phyloP scores from a whole-genome alignment of 2,329 filamentous ascomycete genomes.

The Hysterium pulicare region DNA sequence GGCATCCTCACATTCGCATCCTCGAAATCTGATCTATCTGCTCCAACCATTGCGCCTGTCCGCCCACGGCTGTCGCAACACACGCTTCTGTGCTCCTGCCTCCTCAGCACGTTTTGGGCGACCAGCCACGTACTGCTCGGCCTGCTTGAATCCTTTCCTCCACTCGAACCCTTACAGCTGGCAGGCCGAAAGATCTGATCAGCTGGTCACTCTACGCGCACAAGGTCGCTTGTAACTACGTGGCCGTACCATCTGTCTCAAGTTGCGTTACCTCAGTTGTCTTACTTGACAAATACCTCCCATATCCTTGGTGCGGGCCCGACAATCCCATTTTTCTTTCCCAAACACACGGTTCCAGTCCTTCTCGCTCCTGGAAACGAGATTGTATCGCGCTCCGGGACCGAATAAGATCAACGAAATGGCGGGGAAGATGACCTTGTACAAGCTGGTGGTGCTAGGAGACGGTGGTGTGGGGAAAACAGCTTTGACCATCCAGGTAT shows the following conservation, averaged over 20 bases:
- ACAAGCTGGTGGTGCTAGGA: slow-evolving; percentile 92
- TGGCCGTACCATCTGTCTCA: slow-evolving; percentile 6
- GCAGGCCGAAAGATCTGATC: slow-evolving; percentile 18
- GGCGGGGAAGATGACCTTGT: slow-evolving; percentile 92
- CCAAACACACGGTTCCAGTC: slow-evolving; percentile 5
- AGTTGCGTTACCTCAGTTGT: slow-evolving; percentile 7
- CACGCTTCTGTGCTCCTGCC: slow-evolving; percentile 17
- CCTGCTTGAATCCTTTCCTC: slow-evolving; percentile 3
- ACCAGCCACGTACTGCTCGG: slow-evolving; percentile 2
- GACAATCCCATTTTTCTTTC: slow-evolving; percentile 2
- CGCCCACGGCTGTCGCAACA: slow-evolving; percentile 14
- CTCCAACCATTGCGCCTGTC: slow-evolving; percentile 23
- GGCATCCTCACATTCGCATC: not conserved
- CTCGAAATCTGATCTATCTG: slow-evolving; percentile 14
- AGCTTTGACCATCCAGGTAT: slow-evolving; percentile 83
- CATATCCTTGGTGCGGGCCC: slow-evolving; percentile 7
- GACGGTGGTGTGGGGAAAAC: slow-evolving; percentile 95
- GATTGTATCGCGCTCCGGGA: not conserved
- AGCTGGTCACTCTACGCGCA: slow-evolving; percentile 17
- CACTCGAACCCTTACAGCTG: slow-evolving; percentile 10
- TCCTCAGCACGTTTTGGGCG: slow-evolving; percentile 9
- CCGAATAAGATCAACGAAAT: slow-evolving; percentile 47
- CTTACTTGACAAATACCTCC: slow-evolving; percentile 3
- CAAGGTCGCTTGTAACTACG: slow-evolving; percentile 6
- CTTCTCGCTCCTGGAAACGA: slow-evolving; percentile 3